phyloP scores from a whole-genome alignment of 441 rosid genomes.

The Flueggea neowawraea region DNA sequence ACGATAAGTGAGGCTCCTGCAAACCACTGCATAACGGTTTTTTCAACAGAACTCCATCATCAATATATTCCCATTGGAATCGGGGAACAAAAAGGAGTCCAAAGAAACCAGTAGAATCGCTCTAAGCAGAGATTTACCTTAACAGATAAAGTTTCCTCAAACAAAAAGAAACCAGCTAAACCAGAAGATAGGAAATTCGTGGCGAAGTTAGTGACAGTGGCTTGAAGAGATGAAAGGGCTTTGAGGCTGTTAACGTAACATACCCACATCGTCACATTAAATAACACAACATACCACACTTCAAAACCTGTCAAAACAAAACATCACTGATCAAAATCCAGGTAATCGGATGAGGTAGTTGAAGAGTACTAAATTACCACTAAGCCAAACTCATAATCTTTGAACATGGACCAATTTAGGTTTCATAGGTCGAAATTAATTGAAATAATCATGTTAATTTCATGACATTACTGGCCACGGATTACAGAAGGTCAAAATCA shows the following conservation, averaged over 20 bases:
- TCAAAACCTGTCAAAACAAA: slow-evolving; percentile 36
- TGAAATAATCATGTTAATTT: background rate
- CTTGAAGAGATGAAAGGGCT: slow-evolving; percentile 81
- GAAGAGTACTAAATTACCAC: too few species aligned
- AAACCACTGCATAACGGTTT: slow-evolving; percentile 56
- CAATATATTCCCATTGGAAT: too few species aligned
- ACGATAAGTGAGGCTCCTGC: slow-evolving; percentile 75
- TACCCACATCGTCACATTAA: slow-evolving; percentile 84
- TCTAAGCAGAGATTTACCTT: slow-evolving; percentile 30
- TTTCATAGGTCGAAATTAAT: too few species aligned
- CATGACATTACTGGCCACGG: background rate
- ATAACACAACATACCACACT: slow-evolving; percentile 57
- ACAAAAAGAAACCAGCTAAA: slow-evolving; percentile 74
- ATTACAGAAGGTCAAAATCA: background rate
- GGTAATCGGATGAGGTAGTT: too few species aligned
- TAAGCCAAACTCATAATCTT: too few species aligned
- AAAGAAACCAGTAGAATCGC: too few species aligned
- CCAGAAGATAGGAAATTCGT: slow-evolving; percentile 85
- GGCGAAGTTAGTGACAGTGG: slow-evolving; percentile 81
- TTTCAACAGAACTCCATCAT: too few species aligned
- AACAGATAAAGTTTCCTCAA: slow-evolving; percentile 50
- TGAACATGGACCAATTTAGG: too few species aligned
- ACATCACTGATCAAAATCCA: background rate
- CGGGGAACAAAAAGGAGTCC: too few species aligned
- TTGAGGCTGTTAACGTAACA: slow-evolving; percentile 85